These are phyloP conservation scores for Talaromyces adpressus DNA, from an alignment of 495 filamentous ascomycete species.

Conservation along the genomic window DNA sequence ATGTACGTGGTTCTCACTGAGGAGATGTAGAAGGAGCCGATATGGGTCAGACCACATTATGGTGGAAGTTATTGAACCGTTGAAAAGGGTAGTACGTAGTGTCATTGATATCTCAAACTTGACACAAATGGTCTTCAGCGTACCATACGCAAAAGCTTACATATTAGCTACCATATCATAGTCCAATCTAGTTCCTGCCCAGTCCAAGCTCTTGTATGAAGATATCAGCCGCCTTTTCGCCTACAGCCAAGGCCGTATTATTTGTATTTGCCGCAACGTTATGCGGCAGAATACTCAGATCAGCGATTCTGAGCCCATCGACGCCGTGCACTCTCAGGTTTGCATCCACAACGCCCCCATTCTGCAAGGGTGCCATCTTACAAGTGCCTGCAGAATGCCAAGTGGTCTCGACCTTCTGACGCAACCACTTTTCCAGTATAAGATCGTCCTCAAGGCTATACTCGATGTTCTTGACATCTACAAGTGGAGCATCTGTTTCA, in stretches of 20 bases:
- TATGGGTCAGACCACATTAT: too few relatives aligned
- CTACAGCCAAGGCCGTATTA: constrained; percentile 51
- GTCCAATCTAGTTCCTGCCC: background rate
- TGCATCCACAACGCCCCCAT: constrained; percentile 43
- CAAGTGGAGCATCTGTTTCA: constrained; percentile 2
- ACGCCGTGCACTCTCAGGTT: constrained; percentile 41
- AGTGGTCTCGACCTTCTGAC: constrained; percentile 37
- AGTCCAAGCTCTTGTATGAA: constrained; percentile 22
- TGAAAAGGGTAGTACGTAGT: too few relatives aligned
- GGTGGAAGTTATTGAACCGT: too few relatives aligned
- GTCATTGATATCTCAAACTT: too few relatives aligned
- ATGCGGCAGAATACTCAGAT: constrained; percentile 43
- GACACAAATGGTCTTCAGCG: too few relatives aligned
- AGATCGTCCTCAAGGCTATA: constrained; percentile 47
- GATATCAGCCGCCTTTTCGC: constrained; percentile 55
- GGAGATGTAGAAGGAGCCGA: too few relatives aligned
- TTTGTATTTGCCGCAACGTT: constrained; percentile 58
- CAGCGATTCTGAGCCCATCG: constrained; percentile 43
- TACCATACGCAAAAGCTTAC: too few relatives aligned
- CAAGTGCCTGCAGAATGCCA: constrained; percentile 45
- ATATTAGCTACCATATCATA: too few relatives aligned
- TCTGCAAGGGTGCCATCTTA: constrained; percentile 47
- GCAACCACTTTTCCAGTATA: constrained; percentile 39
- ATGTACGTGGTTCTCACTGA: too few relatives aligned
- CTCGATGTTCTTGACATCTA: constrained; percentile 26